phyloP scores from a whole-genome alignment of 805 yeast species.

The Candida silvatica region DNA sequence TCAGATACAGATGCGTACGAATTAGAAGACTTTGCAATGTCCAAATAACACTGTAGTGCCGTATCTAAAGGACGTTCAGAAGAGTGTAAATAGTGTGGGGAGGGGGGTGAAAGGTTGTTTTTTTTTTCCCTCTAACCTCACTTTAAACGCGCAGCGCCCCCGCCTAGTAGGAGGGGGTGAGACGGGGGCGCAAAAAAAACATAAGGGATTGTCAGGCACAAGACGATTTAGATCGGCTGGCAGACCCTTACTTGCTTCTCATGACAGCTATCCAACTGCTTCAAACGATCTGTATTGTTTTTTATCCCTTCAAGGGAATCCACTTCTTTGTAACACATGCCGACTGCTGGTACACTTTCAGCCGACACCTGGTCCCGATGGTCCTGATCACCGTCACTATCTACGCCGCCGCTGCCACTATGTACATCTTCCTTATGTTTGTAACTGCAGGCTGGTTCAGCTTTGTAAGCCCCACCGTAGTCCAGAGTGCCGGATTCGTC shows the following conservation, averaged over 20 bases:
- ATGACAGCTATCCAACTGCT: too few relatives aligned
- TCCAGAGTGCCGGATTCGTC: constrained; percentile 24
- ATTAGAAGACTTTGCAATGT: too few relatives aligned
- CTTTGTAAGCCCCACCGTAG: constrained; percentile 15
- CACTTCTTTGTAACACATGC: constrained; percentile 14
- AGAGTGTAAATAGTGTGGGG: too few relatives aligned
- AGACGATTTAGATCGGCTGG: too few relatives aligned
- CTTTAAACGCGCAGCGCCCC: neutral
- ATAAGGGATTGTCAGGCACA: too few relatives aligned
- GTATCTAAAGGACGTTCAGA: too few relatives aligned
- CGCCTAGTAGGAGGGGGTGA: neutral
- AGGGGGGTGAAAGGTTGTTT: too few relatives aligned
- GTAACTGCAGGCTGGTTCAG: constrained; percentile 19
- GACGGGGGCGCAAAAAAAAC: neutral
- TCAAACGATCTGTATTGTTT: neutral
- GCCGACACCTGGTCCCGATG: constrained; percentile 15
- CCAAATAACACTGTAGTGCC: too few relatives aligned
- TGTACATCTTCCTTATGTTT: constrained; percentile 10
- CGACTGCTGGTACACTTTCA: constrained; percentile 19
- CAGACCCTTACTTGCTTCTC: too few relatives aligned
- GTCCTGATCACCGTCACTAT: constrained; percentile 11
- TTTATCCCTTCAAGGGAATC: constrained; percentile 15
- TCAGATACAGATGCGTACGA: too few relatives aligned
- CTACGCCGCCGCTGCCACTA: constrained; percentile 10
- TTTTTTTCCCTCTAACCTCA: neutral